These are phyloP conservation scores for Calonectria hawksworthii DNA, from an alignment of 2,329 filamentous ascomycete species.

Conservation along the genomic window DNA sequence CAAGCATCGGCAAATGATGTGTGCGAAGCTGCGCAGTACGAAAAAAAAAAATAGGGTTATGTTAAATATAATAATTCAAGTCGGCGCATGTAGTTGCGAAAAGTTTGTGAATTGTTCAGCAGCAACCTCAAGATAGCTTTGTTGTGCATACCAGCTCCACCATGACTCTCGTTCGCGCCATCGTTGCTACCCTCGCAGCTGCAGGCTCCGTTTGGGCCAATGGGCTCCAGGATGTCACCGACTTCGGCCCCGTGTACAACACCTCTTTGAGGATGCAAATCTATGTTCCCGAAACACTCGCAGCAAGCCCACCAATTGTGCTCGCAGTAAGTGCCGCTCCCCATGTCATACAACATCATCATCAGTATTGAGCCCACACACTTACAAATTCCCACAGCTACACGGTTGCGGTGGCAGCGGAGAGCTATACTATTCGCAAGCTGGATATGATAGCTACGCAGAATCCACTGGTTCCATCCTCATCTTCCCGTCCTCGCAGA, in stretches of 20 bases:
- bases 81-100: neutral
- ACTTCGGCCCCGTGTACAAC: conserved; percentile 10
- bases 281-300: conserved; percentile 6
- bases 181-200: neutral
- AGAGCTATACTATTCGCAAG: neutral
- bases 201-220: neutral
- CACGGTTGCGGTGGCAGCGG: conserved; percentile 2
- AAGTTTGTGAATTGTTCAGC: neutral
- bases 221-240: neutral
- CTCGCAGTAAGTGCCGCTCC: neutral
- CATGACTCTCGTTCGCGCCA: neutral
- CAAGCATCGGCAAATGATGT: neutral
- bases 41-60: neutral
- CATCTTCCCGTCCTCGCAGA: conserved; percentile 8
- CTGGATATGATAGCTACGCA: neutral
- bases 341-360: too few species aligned
- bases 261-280: conserved; percentile 12
- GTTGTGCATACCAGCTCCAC: neutral
- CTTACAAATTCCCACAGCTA: neutral
- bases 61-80: neutral
- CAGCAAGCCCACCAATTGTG: neutral
- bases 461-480: neutral
- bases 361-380: neutral
- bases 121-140: neutral
- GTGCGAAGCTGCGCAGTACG: neutral